Evolutionary conservation across 805 yeast species (phyloP).

Genomic region (Ogataea zsoltii): DNA sequence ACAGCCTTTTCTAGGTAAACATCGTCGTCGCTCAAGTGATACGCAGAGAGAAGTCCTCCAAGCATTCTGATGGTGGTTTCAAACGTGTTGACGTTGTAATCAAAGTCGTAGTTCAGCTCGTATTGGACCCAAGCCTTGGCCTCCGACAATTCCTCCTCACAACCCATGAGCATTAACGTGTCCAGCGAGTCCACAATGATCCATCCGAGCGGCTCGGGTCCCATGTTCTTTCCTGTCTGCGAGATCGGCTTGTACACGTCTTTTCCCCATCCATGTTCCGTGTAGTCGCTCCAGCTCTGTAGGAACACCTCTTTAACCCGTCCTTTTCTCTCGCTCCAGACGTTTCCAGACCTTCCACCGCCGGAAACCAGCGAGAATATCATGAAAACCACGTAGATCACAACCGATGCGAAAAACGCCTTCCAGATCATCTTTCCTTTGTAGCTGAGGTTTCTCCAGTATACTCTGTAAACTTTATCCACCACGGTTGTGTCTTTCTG

Average conservation of each 20-base stretch:
- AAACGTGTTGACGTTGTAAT: slow-evolving; percentile 76
- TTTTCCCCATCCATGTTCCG: slow-evolving; percentile 76
- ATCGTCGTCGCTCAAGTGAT: slow-evolving; percentile 67
- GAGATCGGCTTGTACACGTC: slow-evolving; percentile 76
- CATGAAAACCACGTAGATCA: slow-evolving; percentile 44
- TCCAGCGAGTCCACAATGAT: slow-evolving; percentile 87
- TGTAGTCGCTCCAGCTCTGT: slow-evolving; percentile 78
- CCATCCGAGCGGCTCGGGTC: slow-evolving; percentile 86
- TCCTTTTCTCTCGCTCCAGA: slow-evolving; percentile 52
- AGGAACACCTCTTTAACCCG: slow-evolving; percentile 68
- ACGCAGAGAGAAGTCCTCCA: slow-evolving; percentile 88
- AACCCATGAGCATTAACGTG: slow-evolving; percentile 76
- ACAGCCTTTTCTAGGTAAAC: slow-evolving; percentile 75
- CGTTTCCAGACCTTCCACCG: slow-evolving; percentile 11
- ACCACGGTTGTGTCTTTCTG: slow-evolving; percentile 20
- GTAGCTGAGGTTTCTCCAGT: slow-evolving; percentile 15
- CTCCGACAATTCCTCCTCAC: slow-evolving; percentile 56
- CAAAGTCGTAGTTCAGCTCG: slow-evolving; percentile 68
- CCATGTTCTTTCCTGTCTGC: slow-evolving; percentile 69
- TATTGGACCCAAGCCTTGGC: slow-evolving; percentile 76
- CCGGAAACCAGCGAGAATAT: slow-evolving; percentile 20
- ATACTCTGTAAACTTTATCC: slow-evolving; percentile 15
- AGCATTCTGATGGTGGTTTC: slow-evolving; percentile 95
- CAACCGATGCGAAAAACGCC: slow-evolving; percentile 41
- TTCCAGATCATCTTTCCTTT: slow-evolving; percentile 42